phyloP scores from a whole-genome alignment of 2,329 filamentous ascomycete species.

The Sclerotinia trifoliorum region DNA sequence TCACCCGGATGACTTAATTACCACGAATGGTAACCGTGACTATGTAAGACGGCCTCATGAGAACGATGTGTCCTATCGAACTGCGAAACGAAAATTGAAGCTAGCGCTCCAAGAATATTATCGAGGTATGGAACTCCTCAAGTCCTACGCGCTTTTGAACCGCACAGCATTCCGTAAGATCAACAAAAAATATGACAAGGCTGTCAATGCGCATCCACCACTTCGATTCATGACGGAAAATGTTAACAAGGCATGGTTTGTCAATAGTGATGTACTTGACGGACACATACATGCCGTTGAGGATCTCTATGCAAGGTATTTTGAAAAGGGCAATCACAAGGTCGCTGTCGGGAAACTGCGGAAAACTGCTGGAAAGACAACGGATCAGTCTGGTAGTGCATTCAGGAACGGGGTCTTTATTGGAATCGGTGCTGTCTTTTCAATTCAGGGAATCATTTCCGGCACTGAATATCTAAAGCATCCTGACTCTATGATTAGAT shows the following conservation, averaged over 20 bases:
- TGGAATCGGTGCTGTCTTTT: conserved; percentile 65
- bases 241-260: conserved; percentile 87
- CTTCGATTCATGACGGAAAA: conserved; percentile 86
- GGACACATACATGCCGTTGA: conserved; percentile 77
- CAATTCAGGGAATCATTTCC: conserved; percentile 63
- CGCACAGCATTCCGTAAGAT: conserved; percentile 94
- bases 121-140: conserved; percentile 83
- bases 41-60: conserved; percentile 49
- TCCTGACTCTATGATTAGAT: conserved; percentile 48
- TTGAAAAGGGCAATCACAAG: conserved; percentile 91
- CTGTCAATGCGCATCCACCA: conserved; percentile 72
- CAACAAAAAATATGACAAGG: conserved; percentile 98
- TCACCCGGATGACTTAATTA: conserved; percentile 31
- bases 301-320: conserved; percentile 91
- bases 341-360: conserved; percentile 85
- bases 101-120: conserved; percentile 91
- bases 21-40: conserved; percentile 44
- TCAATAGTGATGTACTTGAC: conserved; percentile 82
- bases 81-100: conserved; percentile 89
- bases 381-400: conserved; percentile 55
- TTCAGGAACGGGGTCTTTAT: conserved; percentile 66
- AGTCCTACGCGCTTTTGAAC: conserved; percentile 87
- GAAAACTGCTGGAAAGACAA: conserved; percentile 60
- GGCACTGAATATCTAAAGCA: conserved; percentile 53
- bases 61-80: conserved; percentile 74